These are phyloP conservation scores for Priceomyces carsonii DNA, from an alignment of 805 yeast genomes.

Conservation along the genomic window DNA sequence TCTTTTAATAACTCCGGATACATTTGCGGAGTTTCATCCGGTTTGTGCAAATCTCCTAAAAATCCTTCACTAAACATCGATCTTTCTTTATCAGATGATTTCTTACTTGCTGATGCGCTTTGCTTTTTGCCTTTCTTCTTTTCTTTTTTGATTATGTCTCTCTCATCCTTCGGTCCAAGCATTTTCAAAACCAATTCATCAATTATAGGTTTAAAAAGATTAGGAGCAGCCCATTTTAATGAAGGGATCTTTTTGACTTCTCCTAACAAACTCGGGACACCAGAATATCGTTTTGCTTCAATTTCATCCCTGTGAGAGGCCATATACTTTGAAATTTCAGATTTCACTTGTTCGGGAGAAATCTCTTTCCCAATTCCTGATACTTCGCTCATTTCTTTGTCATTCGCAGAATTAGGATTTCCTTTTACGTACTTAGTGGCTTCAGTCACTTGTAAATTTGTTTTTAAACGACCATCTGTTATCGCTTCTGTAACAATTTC, in stretches of 20 bases:
- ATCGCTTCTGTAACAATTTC: conserved; percentile 60
- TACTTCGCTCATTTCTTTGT: conserved; percentile 54
- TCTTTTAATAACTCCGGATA: conserved; percentile 80
- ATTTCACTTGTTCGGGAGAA: conserved; percentile 62
- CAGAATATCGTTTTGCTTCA: conserved; percentile 71
- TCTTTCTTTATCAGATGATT: conserved; percentile 35
- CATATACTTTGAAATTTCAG: conserved; percentile 60
- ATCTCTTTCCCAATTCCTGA: conserved; percentile 81
- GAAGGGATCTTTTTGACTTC: conserved; percentile 70
- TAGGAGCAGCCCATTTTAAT: conserved; percentile 92
- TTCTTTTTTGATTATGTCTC: conserved; percentile 81
- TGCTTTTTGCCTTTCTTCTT: conserved; percentile 46
- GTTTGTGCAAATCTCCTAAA: conserved; percentile 90
- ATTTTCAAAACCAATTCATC: conserved; percentile 72
- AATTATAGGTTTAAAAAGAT: conserved; percentile 80
- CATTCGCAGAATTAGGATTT: conserved; percentile 44
- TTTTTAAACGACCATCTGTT: conserved; percentile 59
- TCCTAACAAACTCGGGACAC: conserved; percentile 76
- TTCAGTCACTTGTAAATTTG: conserved; percentile 75
- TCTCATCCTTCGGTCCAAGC: conserved; percentile 94
- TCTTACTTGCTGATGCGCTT: conserved; percentile 12
- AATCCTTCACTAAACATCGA: conserved; percentile 96
- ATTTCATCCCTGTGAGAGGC: conserved; percentile 60
- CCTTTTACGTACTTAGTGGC: conserved; percentile 73
- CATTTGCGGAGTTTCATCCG: conserved; percentile 93